Evolutionary conservation across 2,329 filamentous ascomycete genomes (phyloP).

Genomic region (Lasiodiplodia sp.): DNA sequence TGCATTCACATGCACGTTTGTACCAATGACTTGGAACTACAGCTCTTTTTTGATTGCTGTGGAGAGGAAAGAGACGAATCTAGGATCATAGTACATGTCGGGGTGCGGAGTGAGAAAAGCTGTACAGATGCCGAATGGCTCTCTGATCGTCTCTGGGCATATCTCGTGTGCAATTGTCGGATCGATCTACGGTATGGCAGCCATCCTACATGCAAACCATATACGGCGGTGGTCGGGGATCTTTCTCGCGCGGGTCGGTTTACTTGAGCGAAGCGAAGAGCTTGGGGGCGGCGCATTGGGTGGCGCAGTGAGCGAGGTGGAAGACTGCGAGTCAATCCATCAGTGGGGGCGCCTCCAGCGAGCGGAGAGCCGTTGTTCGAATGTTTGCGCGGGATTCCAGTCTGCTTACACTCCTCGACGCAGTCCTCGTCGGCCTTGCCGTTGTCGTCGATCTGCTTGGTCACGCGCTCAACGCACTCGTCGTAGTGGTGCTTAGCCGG

Average conservation of each 20-base stretch:
- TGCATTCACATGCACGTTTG: conserved; percentile 12
- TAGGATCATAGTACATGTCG: conserved; percentile 28
- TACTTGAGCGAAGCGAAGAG: conserved; percentile 94
- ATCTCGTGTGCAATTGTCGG: conserved; percentile 26
- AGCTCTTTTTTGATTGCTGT: conserved; percentile 21
- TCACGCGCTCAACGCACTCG: conserved; percentile 96
- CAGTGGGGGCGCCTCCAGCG: conserved; percentile 4
- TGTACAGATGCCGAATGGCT: conserved; percentile 20
- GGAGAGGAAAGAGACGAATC: not conserved
- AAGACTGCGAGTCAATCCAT: conserved; percentile 72
- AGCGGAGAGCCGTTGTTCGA: not conserved
- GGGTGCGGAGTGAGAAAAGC: conserved; percentile 6
- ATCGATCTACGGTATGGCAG: conserved; percentile 20
- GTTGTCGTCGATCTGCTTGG: conserved; percentile 69
- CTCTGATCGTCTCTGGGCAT: conserved; percentile 26
- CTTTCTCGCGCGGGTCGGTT: conserved; percentile 37
- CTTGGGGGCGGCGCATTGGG: conserved; percentile 92
- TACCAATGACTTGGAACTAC: conserved; percentile 13
- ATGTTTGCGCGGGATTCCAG: not conserved
- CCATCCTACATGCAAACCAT: conserved; percentile 19
- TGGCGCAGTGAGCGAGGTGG: conserved; percentile 96
- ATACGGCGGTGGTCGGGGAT: not conserved
- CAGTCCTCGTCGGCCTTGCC: conserved; percentile 90
- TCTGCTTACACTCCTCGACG: conserved; percentile 93
- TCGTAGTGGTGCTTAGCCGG: conserved; percentile 97